These are phyloP conservation scores for Lasiodiplodia sp. DNA, from an alignment of 2,329 filamentous ascomycete species.

Conservation along the genomic window DNA sequence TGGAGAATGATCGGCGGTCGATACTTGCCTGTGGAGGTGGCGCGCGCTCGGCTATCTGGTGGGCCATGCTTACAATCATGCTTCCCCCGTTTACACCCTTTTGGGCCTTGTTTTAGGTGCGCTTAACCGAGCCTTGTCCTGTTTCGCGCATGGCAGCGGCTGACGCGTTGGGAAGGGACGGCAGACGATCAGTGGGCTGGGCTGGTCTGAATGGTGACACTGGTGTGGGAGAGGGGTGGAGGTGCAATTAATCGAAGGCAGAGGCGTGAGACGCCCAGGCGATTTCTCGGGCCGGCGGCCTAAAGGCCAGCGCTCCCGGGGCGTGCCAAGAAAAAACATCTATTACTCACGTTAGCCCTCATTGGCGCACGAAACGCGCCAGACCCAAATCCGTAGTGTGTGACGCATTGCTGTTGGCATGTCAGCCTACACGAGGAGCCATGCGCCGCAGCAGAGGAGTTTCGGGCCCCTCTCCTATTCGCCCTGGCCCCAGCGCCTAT, in stretches of 20 bases:
- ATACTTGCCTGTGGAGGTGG: conserved; percentile 26
- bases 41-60: conserved; percentile 4
- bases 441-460: conserved; percentile 14
- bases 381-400: neutral
- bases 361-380: neutral
- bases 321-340: neutral
- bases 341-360: neutral
- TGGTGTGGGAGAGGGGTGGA: conserved; percentile 25
- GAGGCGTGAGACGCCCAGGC: conserved; percentile 13
- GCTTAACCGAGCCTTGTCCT: conserved; percentile 22
- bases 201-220: conserved; percentile 13
- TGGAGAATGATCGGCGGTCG: conserved; percentile 9
- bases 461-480: conserved; percentile 23
- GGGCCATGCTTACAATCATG: conserved; percentile 24
- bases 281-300: conserved; percentile 25
- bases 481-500: conserved; percentile 11
- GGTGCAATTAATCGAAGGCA: conserved; percentile 29
- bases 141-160: conserved; percentile 20
- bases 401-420: neutral
- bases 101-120: conserved; percentile 22
- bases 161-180: conserved; percentile 22
- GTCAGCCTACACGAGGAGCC: neutral
- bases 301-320: neutral
- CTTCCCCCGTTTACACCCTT: conserved; percentile 9
- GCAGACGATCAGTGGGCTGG: conserved; percentile 20